phyloP scores from a whole-genome alignment of 208 protist genomes.

The Leishmania lainsoni region DNA sequence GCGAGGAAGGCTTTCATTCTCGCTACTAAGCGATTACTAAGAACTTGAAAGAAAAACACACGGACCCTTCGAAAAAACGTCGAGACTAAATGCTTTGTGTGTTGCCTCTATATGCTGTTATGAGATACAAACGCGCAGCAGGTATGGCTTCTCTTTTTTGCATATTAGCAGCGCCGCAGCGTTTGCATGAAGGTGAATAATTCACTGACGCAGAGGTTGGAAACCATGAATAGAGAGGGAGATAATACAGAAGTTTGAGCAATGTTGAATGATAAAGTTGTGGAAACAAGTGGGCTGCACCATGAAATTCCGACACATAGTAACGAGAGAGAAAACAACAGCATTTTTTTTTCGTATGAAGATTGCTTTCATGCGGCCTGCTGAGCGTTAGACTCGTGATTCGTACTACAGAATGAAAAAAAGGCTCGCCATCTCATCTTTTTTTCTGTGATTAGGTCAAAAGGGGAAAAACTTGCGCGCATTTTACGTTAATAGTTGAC shows the following conservation, averaged over 20 bases:
- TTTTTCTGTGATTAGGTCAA: background rate
- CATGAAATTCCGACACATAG: background rate
- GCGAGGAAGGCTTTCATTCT: slow-evolving; percentile 74
- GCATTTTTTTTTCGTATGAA: background rate
- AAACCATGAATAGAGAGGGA: background rate
- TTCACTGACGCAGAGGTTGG: background rate
- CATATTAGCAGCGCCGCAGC: background rate
- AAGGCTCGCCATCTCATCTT: background rate
- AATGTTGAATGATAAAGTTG: background rate
- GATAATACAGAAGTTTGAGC: background rate
- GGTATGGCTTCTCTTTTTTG: background rate
- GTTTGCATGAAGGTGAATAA: background rate
- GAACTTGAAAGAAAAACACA: slow-evolving; percentile 15
- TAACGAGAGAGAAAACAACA: background rate
- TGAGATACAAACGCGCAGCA: background rate
- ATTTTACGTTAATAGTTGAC: background rate
- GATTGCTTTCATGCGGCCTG: background rate
- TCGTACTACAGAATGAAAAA: background rate
- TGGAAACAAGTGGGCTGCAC: background rate
- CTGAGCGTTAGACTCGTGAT: background rate
- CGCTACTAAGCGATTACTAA: background rate
- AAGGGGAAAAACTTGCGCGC: background rate
- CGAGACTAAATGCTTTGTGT: background rate
- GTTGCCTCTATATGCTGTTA: background rate
- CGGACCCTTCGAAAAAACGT: background rate